These are phyloP conservation scores for Microdochium nivale DNA, from an alignment of 2,329 filamentous ascomycete species.

Conservation along the genomic window DNA sequence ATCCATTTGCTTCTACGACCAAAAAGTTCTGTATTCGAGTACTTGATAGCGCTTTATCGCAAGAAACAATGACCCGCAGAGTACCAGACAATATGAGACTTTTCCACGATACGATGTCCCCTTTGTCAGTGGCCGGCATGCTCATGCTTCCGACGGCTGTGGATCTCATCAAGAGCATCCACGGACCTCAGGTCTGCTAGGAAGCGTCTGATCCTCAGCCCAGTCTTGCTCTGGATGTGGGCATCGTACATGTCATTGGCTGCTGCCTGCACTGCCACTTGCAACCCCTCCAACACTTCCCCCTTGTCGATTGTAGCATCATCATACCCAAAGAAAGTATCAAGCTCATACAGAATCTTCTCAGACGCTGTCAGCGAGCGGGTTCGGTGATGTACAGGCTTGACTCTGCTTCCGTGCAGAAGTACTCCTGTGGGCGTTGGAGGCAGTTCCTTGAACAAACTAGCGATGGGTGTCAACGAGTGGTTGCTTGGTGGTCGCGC, in stretches of 20 bases:
- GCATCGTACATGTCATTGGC: slow-evolving; percentile 45
- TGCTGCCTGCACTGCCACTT: slow-evolving; percentile 46
- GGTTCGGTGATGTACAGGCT: neutral
- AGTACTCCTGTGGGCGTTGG: neutral
- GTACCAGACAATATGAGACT: no score
- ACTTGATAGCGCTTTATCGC: no score
- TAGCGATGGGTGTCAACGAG: neutral
- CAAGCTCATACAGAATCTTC: slow-evolving; percentile 9
- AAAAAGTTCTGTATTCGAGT: no score
- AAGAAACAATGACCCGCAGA: no score
- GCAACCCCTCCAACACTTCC: slow-evolving; percentile 45
- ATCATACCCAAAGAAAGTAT: slow-evolving; percentile 22
- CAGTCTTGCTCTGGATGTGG: slow-evolving; percentile 41
- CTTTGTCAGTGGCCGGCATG: slow-evolving; percentile 4
- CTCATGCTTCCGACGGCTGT: slow-evolving; percentile 1
- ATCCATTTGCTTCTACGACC: no score
- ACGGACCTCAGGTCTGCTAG: slow-evolving; percentile 44
- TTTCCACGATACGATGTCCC: no score
- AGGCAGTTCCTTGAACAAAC: neutral
- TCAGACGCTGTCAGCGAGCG: neutral
- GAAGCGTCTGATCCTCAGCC: slow-evolving; percentile 43
- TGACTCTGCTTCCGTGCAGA: neutral
- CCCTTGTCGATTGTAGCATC: slow-evolving; percentile 34
- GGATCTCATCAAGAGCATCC: slow-evolving; percentile 29
- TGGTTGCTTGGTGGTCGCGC: no score